A percentile compares a stretch with the other conserved stretches of the same genome.
phyloP scores from a whole-genome alignment of 2,329 filamentous ascomycete genomes.

The Gaeumannomyces sp. region DNA sequence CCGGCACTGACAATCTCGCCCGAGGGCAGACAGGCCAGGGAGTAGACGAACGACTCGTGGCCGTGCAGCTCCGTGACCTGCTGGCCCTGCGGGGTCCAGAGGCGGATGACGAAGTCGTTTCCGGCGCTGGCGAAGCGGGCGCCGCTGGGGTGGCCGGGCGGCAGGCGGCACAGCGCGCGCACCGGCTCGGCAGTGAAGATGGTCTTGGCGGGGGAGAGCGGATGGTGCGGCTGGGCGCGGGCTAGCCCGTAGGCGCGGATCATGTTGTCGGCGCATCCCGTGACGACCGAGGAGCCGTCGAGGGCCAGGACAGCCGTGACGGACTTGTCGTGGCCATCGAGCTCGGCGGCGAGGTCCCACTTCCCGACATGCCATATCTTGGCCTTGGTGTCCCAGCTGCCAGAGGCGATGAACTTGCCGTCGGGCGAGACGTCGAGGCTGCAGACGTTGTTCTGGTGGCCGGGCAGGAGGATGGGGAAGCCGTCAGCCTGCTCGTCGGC shows the following conservation, averaged over 20 bases:
- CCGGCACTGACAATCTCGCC: constrained; percentile 87
- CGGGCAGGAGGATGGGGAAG: constrained; percentile 55
- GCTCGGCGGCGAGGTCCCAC: constrained; percentile 69
- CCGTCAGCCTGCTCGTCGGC: constrained; percentile 30
- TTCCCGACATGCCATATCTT: constrained; percentile 80
- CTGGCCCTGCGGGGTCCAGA: constrained; percentile 79
- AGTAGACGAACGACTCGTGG: constrained; percentile 94
- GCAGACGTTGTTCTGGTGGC: constrained; percentile 84
- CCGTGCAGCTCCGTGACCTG: constrained; percentile 73
- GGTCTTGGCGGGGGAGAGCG: constrained; percentile 45
- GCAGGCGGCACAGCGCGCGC: constrained; percentile 80
- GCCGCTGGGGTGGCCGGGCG: constrained; percentile 66
- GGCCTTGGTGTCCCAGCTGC: constrained; percentile 87
- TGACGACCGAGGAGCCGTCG: constrained; percentile 73
- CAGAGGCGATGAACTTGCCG: constrained; percentile 74
- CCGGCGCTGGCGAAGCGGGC: constrained; percentile 93
- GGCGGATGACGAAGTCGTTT: constrained; percentile 81
- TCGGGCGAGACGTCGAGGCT: constrained; percentile 71
- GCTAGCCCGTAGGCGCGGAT: constrained; percentile 75
- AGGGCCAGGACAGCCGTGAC: constrained; percentile 92
- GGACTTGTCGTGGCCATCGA: constrained; percentile 67
- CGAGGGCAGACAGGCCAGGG: constrained; percentile 67
- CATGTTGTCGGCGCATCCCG: constrained; percentile 84
- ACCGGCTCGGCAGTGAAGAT: constrained; percentile 74
- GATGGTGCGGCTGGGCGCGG: constrained; percentile 49